A percentile compares a stretch with the other conserved stretches of the same genome.
These are phyloP conservation scores for Boletus semigastroideus DNA, from an alignment of 1,284 basidiomycete species.

Conservation along the genomic window DNA sequence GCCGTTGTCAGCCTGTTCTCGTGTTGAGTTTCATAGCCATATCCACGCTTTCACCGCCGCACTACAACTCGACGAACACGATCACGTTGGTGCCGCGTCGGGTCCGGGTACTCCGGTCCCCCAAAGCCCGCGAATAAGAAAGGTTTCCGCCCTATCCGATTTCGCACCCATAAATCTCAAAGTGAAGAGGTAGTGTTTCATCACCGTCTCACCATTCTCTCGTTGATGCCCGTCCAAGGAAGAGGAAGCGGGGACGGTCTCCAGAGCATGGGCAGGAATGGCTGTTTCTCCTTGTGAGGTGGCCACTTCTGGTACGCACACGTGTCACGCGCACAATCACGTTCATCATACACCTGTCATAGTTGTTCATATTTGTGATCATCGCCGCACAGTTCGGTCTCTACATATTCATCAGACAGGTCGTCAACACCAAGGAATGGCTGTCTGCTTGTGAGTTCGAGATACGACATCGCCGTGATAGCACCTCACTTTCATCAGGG, in stretches of 20 bases:
- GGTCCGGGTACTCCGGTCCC: slow-evolving; percentile 30
- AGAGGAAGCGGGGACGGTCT: slow-evolving; percentile 49
- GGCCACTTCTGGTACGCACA: slow-evolving; percentile 79
- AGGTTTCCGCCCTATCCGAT: slow-evolving; percentile 87
- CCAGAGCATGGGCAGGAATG: slow-evolving; percentile 67
- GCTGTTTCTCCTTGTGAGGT: slow-evolving; percentile 80
- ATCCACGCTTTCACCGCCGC: slow-evolving; percentile 71
- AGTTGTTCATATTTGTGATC: slow-evolving; percentile 82
- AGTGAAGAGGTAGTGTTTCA: slow-evolving; percentile 58
- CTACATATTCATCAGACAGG: slow-evolving; percentile 85
- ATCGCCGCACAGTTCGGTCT: slow-evolving; percentile 86
- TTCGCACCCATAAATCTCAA: slow-evolving; percentile 90
- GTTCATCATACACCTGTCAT: slow-evolving; percentile 7
- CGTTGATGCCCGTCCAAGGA: slow-evolving; percentile 32
- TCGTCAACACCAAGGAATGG: slow-evolving; percentile 94
- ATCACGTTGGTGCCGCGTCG: slow-evolving; percentile 38
- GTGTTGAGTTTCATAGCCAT: slow-evolving; percentile 48
- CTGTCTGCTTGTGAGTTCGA: slow-evolving; percentile 73
- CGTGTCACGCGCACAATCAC: background rate
- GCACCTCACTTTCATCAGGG: slow-evolving; percentile 47
- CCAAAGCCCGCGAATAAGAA: slow-evolving; percentile 50
- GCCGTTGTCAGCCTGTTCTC: background rate
- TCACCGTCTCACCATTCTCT: background rate
- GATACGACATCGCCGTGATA: background rate
- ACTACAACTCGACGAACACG: slow-evolving; percentile 59